phyloP scores from a whole-genome alignment of 805 yeast species.

The Limtongozyma cylindracea region DNA sequence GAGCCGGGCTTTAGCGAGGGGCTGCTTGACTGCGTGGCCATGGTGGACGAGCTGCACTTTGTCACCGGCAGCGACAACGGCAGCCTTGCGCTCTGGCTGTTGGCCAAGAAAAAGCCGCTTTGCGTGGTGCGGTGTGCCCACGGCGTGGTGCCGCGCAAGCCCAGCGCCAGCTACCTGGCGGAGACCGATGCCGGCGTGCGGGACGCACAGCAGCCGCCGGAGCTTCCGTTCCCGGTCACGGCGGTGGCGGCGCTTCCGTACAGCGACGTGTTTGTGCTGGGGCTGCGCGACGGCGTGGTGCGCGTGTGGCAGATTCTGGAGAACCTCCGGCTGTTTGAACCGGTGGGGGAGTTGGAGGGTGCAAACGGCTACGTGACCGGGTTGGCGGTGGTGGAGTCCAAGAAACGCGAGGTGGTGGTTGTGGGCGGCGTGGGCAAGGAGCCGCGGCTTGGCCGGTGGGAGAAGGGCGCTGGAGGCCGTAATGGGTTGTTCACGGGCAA shows the following conservation, averaged over 20 bases:
- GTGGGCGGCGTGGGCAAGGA: slow-evolving; percentile 56
- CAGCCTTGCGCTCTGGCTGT: slow-evolving; percentile 69
- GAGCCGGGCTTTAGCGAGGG: slow-evolving; percentile 42
- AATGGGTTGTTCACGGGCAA: slow-evolving; percentile 36
- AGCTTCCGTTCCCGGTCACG: slow-evolving; percentile 73
- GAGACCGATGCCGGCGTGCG: slow-evolving; percentile 17
- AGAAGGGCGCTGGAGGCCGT: slow-evolving; percentile 36
- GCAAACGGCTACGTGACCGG: slow-evolving; percentile 42
- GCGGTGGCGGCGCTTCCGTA: slow-evolving; percentile 63
- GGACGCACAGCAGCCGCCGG: slow-evolving; percentile 52
- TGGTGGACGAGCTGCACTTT: slow-evolving; percentile 83
- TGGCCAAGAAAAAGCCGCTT: slow-evolving; percentile 73
- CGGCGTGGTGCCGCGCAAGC: slow-evolving; percentile 25
- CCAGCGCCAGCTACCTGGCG: slow-evolving; percentile 12
- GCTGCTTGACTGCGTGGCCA: slow-evolving; percentile 66
- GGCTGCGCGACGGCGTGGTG: slow-evolving; percentile 68
- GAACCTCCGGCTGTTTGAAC: slow-evolving; percentile 31
- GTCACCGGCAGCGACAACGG: slow-evolving; percentile 95
- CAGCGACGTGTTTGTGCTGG: slow-evolving; percentile 62
- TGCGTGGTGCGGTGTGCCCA: slow-evolving; percentile 49
- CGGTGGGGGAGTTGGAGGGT: slow-evolving; percentile 20
- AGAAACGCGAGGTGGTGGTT: slow-evolving; percentile 21
- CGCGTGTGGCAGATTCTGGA: slow-evolving; percentile 57
- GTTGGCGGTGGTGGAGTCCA: slow-evolving; percentile 30
- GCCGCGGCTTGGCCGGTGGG: slow-evolving; percentile 79